phyloP scores from a whole-genome alignment of 495 filamentous ascomycete genomes.

The Emericellopsis terricola region DNA sequence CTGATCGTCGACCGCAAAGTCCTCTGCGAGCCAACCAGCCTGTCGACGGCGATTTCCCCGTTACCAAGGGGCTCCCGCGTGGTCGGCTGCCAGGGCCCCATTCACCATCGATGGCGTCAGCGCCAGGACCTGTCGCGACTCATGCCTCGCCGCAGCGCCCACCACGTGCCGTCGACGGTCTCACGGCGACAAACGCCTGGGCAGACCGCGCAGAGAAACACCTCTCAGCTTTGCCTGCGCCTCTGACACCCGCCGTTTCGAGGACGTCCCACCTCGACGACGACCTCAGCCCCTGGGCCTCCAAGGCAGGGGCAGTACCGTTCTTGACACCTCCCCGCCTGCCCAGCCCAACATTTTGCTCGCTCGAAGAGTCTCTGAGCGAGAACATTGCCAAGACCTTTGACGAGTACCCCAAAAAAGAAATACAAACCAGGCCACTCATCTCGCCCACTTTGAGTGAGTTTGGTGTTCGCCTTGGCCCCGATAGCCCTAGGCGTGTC shows the following conservation, averaged over 20 bases:
- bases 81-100: neutral
- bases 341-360: slow-evolving; percentile 1
- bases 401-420: neutral
- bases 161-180: neutral
- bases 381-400: slow-evolving; percentile 1
- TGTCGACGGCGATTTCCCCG: slow-evolving; percentile 1
- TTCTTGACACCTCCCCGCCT: neutral
- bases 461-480: neutral
- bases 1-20: slow-evolving; percentile 1
- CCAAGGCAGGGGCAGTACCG: neutral
- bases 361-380: slow-evolving; percentile 1
- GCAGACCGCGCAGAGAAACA: neutral
- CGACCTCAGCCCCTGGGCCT: neutral
- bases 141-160: neutral
- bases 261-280: neutral
- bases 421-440: neutral
- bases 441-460: neutral
- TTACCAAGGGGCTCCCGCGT: slow-evolving; percentile 2
- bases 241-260: neutral
- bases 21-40: slow-evolving; percentile 1
- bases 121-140: too few species aligned
- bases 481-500: neutral
- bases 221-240: neutral
- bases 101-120: neutral
- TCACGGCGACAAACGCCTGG: neutral